Base-by-base conservation (phyloP, 108 stramenopile genomes). In the Skeletonema tropicum region DNA sequence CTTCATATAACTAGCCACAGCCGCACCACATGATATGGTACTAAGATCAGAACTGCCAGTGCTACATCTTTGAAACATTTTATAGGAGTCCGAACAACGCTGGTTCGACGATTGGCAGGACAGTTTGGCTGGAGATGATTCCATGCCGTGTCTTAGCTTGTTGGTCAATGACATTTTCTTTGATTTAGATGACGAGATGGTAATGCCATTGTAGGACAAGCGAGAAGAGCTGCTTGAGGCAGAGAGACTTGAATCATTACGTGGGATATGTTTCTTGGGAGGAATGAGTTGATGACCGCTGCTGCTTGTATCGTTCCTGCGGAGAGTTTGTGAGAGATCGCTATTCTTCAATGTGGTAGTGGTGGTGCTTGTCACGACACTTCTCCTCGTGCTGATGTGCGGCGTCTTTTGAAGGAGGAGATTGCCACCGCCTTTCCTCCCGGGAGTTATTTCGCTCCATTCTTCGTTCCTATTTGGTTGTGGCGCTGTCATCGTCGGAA, bases 1-100 rank as follows among this genome's bases (percentile, higher is more conserved):
- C 69, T 57, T 33, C 69, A 70, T 57, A 33, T 60, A 70, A 38
- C 69, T 70, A 17, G 69, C 69, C 31, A 70, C 69, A 12, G 57
- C 69, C 48, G 11, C 29, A 15, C 69, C 57, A 36, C 69, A 70
- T 6, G 69, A 70, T 41, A 70, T 57, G 7, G 33, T 52, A 11
- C 57, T 57, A 36, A 38, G 49, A 21, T 58, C 52, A 32, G 49
- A 48, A 31, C 13, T 12, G 8, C 9, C 55, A 10, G 57, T 14
- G 5, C 30, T 57, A 23, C 69, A 70, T 31, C 33, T 32, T 41
- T 60, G 48, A 33, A 70, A 70, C 57, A 70, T 17, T 10, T 32
- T 14, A 13, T 70, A 70, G 17, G 69, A 60, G n/a, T 60, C 69
- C 29, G 15, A 23, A 60, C 69, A 70, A n/a, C 42, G 15, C 42